Evolutionary conservation across 1,139 yeast genomes (phyloP).

Genomic region (Arxiozyma slooffiae): DNA sequence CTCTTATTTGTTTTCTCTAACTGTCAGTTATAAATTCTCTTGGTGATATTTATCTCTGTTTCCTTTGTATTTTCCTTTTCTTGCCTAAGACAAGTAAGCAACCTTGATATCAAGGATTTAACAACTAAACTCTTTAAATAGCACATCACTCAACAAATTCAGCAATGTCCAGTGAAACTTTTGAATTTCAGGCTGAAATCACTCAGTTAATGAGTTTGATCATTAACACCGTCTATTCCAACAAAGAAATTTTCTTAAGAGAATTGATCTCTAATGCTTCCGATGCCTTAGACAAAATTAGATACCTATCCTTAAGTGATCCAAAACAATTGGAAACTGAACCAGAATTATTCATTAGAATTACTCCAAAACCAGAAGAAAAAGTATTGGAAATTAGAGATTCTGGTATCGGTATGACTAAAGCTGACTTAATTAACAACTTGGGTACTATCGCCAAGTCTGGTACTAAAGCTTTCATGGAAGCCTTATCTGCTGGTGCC

Average conservation of each 20-base stretch:
- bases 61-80: neutral
- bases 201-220: slow-evolving; percentile 99
- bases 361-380: slow-evolving; percentile 91
- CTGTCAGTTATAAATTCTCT: too few species aligned
- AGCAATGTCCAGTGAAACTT: slow-evolving; percentile 65
- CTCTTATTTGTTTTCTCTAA: neutral
- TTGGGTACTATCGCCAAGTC: slow-evolving; percentile 99
- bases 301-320: slow-evolving; percentile 92
- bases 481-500: slow-evolving; percentile 98
- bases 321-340: slow-evolving; percentile 87
- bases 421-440: slow-evolving; percentile 97
- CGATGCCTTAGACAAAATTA: slow-evolving; percentile 91
- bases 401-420: slow-evolving; percentile 99
- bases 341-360: slow-evolving; percentile 93
- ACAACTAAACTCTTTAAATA: too few species aligned
- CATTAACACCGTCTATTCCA: slow-evolving; percentile 99
- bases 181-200: slow-evolving; percentile 99
- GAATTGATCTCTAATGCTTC: slow-evolving; percentile 98
- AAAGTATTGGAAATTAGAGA: slow-evolving; percentile 96
- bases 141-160: neutral
- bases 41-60: neutral
- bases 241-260: slow-evolving; percentile 98
- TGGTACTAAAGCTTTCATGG: slow-evolving; percentile 99
- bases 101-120: neutral
- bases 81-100: neutral